Base-by-base conservation (phyloP, 2,329 filamentous ascomycete genomes). In the Beauveria pseudobassiana region DNA sequence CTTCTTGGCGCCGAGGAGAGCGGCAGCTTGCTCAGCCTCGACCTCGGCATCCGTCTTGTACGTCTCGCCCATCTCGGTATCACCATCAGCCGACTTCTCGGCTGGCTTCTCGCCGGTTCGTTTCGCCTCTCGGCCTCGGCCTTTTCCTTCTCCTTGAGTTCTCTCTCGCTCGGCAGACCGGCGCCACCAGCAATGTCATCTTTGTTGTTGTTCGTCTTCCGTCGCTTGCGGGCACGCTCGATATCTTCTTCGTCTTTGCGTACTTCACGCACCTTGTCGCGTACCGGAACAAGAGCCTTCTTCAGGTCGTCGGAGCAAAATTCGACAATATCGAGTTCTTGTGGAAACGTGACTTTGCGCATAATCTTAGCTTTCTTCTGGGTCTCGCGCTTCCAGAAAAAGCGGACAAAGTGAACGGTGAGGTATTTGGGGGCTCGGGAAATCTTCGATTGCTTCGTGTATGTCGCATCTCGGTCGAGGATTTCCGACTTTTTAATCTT, bases 281-380 rank as follows among this genome's bases (percentile, higher is more conserved):
- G 86, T n/a, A 99, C 88, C 1, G 95, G 96, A 52, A 97, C 80
- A 50, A 99, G 82, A 67, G 89, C 85, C 71, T 88, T 87, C 74
- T 86, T 89, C 65, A 99, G 80, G 59, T 95, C 88, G 28, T 98
- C 93, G 14, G 93, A 93, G 75, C 95, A 99, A 76, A 96, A 97
- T 72, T 99, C 95, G 24, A 96, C 87, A 45, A 91, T 86, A 70
- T 99, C 95, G 40, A 99, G 80, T 75, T 99, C 95, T 56, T 90
- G 87, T 7, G 93, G 93, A 73, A 99, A 99, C 0, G 91, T 93
- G 62, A 99, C 95, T 77, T 98, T 99, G 73, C 93, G 90, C 90
- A 99, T 93, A 69, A 99, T 99, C 82, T 99, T 99, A 67, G 93
- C 93, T 82, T 99, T 99, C 80, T 98, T 98, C 75, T 96, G 89